Evolutionary conservation across 495 filamentous ascomycete genomes (phyloP), one percentile per base, ranked within the genome.

Genomic region (Cladorrhinum samala): DNA sequence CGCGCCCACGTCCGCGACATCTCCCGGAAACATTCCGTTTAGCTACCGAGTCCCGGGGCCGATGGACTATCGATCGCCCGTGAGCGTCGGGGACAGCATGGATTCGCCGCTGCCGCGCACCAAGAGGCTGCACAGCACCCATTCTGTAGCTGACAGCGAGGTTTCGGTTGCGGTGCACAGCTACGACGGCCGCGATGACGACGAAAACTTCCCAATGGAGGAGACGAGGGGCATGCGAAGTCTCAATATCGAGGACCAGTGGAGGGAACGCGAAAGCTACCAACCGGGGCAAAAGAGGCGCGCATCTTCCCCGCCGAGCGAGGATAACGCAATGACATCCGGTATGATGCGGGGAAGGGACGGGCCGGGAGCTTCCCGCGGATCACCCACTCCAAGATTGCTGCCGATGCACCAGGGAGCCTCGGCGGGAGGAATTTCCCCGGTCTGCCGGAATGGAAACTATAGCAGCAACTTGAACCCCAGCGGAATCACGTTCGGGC

Each of bases 261-360:
- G 50, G 75, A 74, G 59, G 47, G 62, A 67, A 54, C 45, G 59
- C 17, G 62, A 60, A 1, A 66, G 72, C 49, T 70, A 67, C 52
- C 70, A 72, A 49, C 66, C 65, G 38, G 76, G 88, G 55, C 71
- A 86, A 66, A 95, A 95, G 66, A 79, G 90, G 53, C 76, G 88
- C 49, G 89, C 90, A 20, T 90, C 88, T 2, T 91, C 88, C 20
- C 87, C 89, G 20, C 87, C 84, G 9, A 72, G 75, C n/a, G 87
- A 89, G 24, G 88, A 90, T 58, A 69, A 79, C 25, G 75, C 77
- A 3, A 63, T 86, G 51, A 79, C 79, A 27, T 82, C 78, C 57
- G 88, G 93, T 61, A 60, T 84, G 38, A 78, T 82, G 37, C 80
- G 86, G 59, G 77, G 88, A 54, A 80, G 86, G 54, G 80, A 84